Evolutionary conservation across 129 eudicot species (phyloP).

Genomic region (Logfia minima): DNA sequence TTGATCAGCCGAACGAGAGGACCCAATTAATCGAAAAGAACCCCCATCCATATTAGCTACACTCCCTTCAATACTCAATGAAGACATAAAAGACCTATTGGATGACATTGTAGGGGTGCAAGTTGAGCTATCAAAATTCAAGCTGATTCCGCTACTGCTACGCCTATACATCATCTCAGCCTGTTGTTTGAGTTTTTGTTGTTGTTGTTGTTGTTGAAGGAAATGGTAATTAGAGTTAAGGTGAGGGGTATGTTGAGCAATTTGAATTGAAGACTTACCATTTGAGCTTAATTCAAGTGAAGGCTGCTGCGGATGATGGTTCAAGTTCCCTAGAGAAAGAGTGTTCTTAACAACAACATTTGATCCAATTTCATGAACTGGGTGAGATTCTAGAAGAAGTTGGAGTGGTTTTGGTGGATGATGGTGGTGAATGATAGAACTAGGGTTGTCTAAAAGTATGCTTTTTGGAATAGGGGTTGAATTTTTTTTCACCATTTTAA

Average conservation of each 20-base stretch:
- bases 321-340: constrained; percentile 46
- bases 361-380: constrained; percentile 56
- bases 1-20: constrained; percentile 70
- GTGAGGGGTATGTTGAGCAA: constrained; percentile 43
- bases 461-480: constrained; percentile 54
- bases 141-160: constrained; percentile 76
- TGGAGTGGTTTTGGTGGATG: constrained; percentile 58
- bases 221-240: constrained; percentile 38
- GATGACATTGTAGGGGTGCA: constrained; percentile 96
- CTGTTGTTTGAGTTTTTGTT: constrained; percentile 57
- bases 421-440: constrained; percentile 11
- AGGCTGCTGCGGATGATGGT: constrained; percentile 21
- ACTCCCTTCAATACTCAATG: constrained; percentile 96
- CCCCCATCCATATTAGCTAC: constrained; percentile 83
- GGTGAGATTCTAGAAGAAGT: constrained; percentile 45
- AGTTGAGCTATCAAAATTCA: constrained; percentile 84
- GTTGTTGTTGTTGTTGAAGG: constrained; percentile 50
- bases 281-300: constrained; percentile 55
- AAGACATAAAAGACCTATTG: constrained; percentile 81
- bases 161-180: constrained; percentile 75
- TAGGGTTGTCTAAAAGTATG: constrained; percentile 56
- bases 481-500: constrained; percentile 52
- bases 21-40: constrained; percentile 65
- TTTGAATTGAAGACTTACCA: constrained; percentile 51
- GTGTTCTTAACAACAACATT: constrained; percentile 55